Percentiles rank a stretch among this genome's conserved stretches.
Evolutionary conservation across 139 green algal genomes (phyloP).

Genomic region (Chlorella sp.): DNA sequence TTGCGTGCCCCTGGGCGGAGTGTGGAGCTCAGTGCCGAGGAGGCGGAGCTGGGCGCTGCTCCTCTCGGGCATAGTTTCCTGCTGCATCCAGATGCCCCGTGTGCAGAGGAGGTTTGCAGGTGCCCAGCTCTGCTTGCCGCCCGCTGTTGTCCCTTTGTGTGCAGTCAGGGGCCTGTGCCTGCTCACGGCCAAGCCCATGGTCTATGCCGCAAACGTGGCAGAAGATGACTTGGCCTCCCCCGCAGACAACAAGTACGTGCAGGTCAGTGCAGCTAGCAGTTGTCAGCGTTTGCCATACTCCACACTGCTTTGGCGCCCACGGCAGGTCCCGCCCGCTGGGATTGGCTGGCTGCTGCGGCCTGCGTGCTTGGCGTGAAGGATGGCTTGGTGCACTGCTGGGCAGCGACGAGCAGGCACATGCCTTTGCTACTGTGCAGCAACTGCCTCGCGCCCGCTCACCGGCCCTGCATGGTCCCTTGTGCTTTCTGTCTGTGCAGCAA

Average conservation of each 20-base stretch:
- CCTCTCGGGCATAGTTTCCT: no score
- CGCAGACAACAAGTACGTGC: constrained; percentile 86
- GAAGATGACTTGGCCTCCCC: constrained; percentile 89
- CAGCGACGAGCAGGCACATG: neutral
- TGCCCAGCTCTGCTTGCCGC: neutral
- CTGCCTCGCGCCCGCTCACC: no score
- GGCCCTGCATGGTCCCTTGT: no score
- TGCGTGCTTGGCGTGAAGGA: no score
- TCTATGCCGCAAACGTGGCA: constrained; percentile 92
- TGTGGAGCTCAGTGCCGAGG: constrained; percentile 78
- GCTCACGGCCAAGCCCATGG: constrained; percentile 87
- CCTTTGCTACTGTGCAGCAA: neutral
- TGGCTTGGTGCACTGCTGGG: neutral
- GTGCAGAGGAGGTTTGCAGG: no score
- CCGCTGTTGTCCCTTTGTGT: neutral
- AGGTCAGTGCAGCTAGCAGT: constrained; percentile 42
- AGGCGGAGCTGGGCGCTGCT: constrained; percentile 59
- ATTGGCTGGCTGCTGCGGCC: no score
- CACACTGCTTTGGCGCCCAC: no score
- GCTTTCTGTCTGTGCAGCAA: constrained; percentile 27
- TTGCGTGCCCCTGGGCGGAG: no score
- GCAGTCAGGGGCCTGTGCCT: constrained; percentile 77
- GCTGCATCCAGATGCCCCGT: no score
- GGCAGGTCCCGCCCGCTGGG: no score
- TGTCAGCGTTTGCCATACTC: no score